Evolutionary conservation across 139 green algal species (phyloP), one percentile per base, ranked within the genome.

Genomic region (Tetraselmis chui): DNA sequence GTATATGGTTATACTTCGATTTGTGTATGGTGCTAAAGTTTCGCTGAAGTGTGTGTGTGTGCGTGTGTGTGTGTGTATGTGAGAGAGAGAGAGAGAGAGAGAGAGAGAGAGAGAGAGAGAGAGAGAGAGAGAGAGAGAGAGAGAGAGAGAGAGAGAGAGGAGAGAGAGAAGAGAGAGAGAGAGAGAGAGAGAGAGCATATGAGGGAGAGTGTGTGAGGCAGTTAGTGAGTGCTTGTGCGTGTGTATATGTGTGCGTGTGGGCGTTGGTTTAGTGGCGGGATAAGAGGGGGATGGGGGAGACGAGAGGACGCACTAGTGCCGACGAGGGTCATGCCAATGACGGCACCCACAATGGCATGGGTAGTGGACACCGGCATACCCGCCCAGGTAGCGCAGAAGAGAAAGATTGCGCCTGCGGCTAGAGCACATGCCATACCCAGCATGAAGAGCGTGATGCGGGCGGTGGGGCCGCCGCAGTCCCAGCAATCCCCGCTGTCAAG

Each of bases 341-440:
- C 84, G n/a, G 76, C 84, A n/a, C 87, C 87, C 0, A 87, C 79
- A 27, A 89, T 88, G 77, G 83, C 82, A 29, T 90, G 87, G 0
- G 87, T 89, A 29, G 85, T 90, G 76, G 85, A 90, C 29, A 90
- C 84, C 31, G 87, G 87, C 2, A 90, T 82, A 26, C 80, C 80
- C 77, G 80, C 59, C 28, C 59, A 78, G 0, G 28, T 1, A 24
- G 25, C 78, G 26, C 31, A 31, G 24, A 84, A 2, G 75, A 78
- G 29, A 31, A 89, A 92, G 2, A 86, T n/a, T 5, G 81, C 78
- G 1, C 85, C 88, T 11, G 84, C 78, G 25, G 86, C 28, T 67
- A 92, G 83, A 0, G 83, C 84, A 75, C 83, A 88, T n/a, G 87
- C 31, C 80, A 92, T 88, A n/a, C 84, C 45, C 11, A 67, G 45